phyloP scores from a whole-genome alignment of 208 protist genomes.

The Angomonas deanei region DNA sequence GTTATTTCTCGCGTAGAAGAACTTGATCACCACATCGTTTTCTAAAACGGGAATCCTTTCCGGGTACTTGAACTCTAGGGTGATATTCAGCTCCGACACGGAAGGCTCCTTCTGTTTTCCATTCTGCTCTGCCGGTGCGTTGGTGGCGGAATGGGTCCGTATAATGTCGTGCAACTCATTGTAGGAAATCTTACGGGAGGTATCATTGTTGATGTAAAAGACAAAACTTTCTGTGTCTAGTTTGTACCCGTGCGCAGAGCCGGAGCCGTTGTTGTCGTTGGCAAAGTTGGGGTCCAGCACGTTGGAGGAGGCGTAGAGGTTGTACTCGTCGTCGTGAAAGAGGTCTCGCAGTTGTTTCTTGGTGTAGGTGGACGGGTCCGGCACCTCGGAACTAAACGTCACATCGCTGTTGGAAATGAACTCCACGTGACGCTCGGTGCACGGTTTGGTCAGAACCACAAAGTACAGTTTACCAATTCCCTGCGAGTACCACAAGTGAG shows the following conservation, averaged over 20 bases:
- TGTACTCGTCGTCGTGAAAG: constrained; percentile 45
- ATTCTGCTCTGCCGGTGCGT: background rate
- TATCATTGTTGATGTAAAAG: constrained; percentile 1
- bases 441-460: constrained; percentile 47
- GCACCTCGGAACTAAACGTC: constrained; percentile 38
- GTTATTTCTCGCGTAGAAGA: constrained; percentile 63
- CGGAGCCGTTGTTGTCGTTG: constrained; percentile 5
- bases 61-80: constrained; percentile 28
- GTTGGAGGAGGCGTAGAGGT: constrained; percentile 23
- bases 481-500: constrained; percentile 34
- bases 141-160: background rate
- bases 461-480: constrained; percentile 66
- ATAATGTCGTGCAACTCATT: constrained; percentile 11
- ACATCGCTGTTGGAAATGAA: constrained; percentile 54
- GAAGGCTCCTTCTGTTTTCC: background rate
- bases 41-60: constrained; percentile 44
- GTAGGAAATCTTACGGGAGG: constrained; percentile 1
- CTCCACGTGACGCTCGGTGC: constrained; percentile 46
- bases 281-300: constrained; percentile 17
- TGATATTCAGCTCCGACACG: constrained; percentile 3
- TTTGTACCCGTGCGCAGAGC: constrained; percentile 1
- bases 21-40: constrained; percentile 59
- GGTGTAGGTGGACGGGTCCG: constrained; percentile 40
- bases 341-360: constrained; percentile 56
- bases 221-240: constrained; percentile 11